These are phyloP conservation scores for Stemphylium beticola DNA, from an alignment of 2,329 filamentous ascomycete species.

Conservation along the genomic window DNA sequence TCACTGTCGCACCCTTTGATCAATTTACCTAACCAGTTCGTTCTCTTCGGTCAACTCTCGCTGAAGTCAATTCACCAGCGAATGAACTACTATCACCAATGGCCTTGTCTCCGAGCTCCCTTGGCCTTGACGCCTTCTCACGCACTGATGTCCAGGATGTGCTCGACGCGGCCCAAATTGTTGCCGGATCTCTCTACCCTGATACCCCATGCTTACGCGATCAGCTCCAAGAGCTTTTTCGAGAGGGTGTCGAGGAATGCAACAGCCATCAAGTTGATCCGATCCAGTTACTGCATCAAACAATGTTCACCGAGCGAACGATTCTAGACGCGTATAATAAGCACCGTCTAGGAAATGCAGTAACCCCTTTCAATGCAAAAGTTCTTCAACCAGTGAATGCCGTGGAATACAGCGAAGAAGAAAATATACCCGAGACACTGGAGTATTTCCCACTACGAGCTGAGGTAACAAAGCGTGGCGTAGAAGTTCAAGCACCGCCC, in stretches of 20 bases:
- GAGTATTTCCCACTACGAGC: slow-evolving; percentile 15
- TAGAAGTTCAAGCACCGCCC: background rate
- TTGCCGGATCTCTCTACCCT: slow-evolving; percentile 1
- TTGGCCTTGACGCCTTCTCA: background rate
- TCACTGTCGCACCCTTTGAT: background rate
- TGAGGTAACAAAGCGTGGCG: background rate
- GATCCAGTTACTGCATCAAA: slow-evolving; percentile 4
- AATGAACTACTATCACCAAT: background rate
- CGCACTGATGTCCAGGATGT: slow-evolving; percentile 7
- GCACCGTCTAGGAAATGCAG: slow-evolving; percentile 15
- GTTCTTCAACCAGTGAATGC: background rate
- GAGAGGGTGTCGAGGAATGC: slow-evolving; percentile 4
- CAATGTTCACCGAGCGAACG: slow-evolving; percentile 3
- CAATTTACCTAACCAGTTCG: background rate
- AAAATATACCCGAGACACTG: slow-evolving; percentile 13
- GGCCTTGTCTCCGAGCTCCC: background rate
- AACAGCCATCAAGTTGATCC: background rate
- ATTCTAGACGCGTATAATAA: slow-evolving; percentile 21
- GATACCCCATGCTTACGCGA: slow-evolving; percentile 3
- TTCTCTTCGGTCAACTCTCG: background rate
- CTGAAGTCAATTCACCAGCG: background rate
- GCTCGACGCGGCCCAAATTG: slow-evolving; percentile 5
- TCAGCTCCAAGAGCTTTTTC: slow-evolving; percentile 1
- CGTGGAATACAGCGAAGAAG: slow-evolving; percentile 7
- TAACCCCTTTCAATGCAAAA: background rate